phyloP scores from a whole-genome alignment of 306 rosid genomes.

The Sesbania bispinosa region DNA sequence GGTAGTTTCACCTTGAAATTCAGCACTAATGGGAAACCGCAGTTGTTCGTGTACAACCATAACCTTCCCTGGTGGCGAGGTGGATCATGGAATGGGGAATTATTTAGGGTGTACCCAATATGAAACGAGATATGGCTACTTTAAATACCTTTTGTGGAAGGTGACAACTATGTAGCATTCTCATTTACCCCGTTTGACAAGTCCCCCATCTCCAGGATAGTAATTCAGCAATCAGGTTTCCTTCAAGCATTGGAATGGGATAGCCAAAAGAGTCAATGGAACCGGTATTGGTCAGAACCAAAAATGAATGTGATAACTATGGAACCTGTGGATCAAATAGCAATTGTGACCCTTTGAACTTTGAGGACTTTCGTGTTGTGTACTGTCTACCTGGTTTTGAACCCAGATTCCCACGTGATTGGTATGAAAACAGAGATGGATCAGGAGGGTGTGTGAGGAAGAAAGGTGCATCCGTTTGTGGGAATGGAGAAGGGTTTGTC shows the following conservation, averaged over 20 bases:
- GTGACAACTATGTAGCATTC: conserved; percentile 1
- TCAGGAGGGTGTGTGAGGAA: conserved; percentile 60
- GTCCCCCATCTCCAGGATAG: neutral
- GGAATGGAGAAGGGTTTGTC: no score
- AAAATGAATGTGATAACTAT: conserved; percentile 45
- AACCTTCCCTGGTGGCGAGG: conserved; percentile 21
- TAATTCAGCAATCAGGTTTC: no score
- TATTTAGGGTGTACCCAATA: conserved; percentile 24
- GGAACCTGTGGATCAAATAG: conserved; percentile 46
- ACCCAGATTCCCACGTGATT: conserved; percentile 37
- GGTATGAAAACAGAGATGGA: conserved; percentile 44
- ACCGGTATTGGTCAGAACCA: conserved; percentile 41
- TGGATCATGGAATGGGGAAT: conserved; percentile 21
- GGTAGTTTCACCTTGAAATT: conserved; percentile 28
- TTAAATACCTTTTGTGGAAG: conserved; percentile 8
- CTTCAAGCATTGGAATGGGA: no score
- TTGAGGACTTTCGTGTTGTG: conserved; percentile 38
- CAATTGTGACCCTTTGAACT: conserved; percentile 40
- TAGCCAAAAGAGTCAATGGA: no score
- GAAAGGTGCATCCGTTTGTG: no score
- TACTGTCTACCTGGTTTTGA: conserved; percentile 57
- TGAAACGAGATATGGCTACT: neutral
- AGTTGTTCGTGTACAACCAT: conserved; percentile 29
- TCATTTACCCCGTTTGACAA: conserved; percentile 9
- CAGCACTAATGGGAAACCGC: conserved; percentile 35